phyloP scores from a whole-genome alignment of 345 rosid genomes.

The Firmiana major region DNA sequence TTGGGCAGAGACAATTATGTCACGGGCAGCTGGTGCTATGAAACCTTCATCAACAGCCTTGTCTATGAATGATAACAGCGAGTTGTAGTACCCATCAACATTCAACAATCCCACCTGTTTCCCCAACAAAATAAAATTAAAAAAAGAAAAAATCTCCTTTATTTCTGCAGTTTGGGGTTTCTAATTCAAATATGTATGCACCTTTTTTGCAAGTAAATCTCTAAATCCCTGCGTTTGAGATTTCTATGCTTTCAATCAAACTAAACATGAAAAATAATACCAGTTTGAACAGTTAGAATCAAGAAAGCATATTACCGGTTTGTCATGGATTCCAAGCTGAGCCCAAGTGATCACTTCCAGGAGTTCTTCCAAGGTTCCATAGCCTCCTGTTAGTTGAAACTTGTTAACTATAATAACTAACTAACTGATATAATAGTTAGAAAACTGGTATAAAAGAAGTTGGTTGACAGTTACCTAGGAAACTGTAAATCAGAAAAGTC shows the following conservation, averaged over 20 bases:
- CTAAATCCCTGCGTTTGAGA: neutral
- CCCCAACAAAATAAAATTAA: neutral
- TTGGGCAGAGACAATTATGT: constrained; percentile 73
- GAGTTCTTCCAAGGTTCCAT: constrained; percentile 73
- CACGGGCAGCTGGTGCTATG: constrained; percentile 62
- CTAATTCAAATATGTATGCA: neutral
- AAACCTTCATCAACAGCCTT: constrained; percentile 86
- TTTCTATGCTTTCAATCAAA: neutral
- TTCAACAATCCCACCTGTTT: constrained; percentile 70
- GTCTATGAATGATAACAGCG: constrained; percentile 66
- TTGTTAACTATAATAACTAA: too few relatives aligned
- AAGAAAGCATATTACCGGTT: constrained; percentile 41
- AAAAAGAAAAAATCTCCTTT: neutral
- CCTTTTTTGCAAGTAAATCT: constrained; percentile 2
- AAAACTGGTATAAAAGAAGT: too few relatives aligned
- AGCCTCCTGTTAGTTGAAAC: constrained; percentile 46
- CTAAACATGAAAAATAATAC: neutral
- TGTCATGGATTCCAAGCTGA: constrained; percentile 68
- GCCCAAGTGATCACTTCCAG: constrained; percentile 84
- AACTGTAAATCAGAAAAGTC: neutral
- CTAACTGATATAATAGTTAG: too few relatives aligned
- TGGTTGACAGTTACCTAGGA: constrained; percentile 5
- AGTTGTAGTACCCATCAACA: constrained; percentile 73
- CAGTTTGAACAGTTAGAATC: neutral
- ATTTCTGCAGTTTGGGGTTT: neutral